Evolutionary conservation across 306 rosid species (phyloP).

Genomic region (Arachis stenosperma): DNA sequence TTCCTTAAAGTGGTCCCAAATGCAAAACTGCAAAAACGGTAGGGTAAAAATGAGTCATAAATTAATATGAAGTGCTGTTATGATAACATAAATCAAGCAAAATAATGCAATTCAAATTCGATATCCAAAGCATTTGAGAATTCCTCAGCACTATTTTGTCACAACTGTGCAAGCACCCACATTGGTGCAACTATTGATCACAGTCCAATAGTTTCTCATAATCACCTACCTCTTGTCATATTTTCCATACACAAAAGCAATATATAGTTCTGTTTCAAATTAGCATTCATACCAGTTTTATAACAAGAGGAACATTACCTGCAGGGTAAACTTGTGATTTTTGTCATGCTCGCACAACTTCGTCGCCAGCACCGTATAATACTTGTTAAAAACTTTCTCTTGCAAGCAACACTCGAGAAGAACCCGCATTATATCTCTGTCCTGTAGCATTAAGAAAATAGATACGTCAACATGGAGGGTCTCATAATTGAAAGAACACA

Average conservation of each 20-base stretch:
- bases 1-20: constrained; percentile 92
- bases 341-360: constrained; percentile 93
- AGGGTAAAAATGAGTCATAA: neutral
- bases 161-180: neutral
- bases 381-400: constrained; percentile 91
- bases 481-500: constrained; percentile 7
- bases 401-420: constrained; percentile 92
- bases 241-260: neutral
- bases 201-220: neutral
- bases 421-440: constrained; percentile 88
- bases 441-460: constrained; percentile 50
- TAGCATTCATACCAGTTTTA: constrained; percentile 10
- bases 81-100: neutral
- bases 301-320: constrained; percentile 53
- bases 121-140: constrained; percentile 3
- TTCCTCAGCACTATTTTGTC: neutral
- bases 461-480: neutral
- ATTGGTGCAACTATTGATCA: constrained; percentile 2
- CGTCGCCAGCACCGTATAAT: constrained; percentile 79
- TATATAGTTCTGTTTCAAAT: constrained; percentile 7
- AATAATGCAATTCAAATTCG: neutral
- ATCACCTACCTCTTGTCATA: neutral
- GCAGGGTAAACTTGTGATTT: constrained; percentile 91
- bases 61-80: constrained; percentile 5
- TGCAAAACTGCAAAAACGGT: constrained; percentile 65